Evolutionary conservation across 164 flowering plant species (phyloP).

Genomic region (Vitis labrusca): DNA sequence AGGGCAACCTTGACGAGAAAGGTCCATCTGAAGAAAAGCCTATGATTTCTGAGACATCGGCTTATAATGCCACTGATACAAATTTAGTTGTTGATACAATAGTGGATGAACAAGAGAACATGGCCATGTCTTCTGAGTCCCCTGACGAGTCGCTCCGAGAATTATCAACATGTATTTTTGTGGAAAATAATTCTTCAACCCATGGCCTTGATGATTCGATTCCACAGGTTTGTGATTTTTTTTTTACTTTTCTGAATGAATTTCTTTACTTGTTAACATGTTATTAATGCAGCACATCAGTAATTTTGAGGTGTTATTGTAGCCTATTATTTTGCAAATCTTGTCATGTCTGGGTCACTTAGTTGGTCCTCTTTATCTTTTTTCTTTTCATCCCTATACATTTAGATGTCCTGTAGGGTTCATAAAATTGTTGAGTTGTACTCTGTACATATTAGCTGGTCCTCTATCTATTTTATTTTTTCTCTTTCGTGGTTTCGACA

Average conservation of each 20-base stretch:
- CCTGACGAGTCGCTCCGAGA: slow-evolving; percentile 14
- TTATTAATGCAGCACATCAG: too few relatives aligned
- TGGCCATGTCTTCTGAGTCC: slow-evolving; percentile 1
- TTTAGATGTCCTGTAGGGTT: too few relatives aligned
- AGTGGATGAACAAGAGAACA: slow-evolving; percentile 12
- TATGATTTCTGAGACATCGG: slow-evolving; percentile 8
- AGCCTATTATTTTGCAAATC: too few relatives aligned
- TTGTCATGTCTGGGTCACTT: too few relatives aligned
- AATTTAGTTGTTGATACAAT: slow-evolving; percentile 15
- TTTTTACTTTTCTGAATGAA: background rate
- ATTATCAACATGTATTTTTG: slow-evolving; percentile 11
- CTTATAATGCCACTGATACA: slow-evolving; percentile 10
- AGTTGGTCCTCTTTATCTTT: too few relatives aligned
- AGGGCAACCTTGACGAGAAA: slow-evolving; percentile 15
- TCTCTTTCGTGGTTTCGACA: too few relatives aligned
- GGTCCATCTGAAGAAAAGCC: slow-evolving; percentile 17
- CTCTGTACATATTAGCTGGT: too few relatives aligned
- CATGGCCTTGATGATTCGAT: slow-evolving; percentile 13
- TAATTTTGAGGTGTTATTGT: too few relatives aligned
- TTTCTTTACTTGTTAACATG: background rate
- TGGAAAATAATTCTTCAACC: slow-evolving; percentile 11
- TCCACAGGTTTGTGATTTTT: slow-evolving; percentile 34
- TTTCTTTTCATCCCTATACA: too few relatives aligned
- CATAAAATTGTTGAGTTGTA: too few relatives aligned
- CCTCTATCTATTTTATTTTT: too few relatives aligned